These are phyloP conservation scores for Magnusiomyces tetraspermus DNA, from an alignment of 1,139 yeast genomes.

Conservation along the genomic window DNA sequence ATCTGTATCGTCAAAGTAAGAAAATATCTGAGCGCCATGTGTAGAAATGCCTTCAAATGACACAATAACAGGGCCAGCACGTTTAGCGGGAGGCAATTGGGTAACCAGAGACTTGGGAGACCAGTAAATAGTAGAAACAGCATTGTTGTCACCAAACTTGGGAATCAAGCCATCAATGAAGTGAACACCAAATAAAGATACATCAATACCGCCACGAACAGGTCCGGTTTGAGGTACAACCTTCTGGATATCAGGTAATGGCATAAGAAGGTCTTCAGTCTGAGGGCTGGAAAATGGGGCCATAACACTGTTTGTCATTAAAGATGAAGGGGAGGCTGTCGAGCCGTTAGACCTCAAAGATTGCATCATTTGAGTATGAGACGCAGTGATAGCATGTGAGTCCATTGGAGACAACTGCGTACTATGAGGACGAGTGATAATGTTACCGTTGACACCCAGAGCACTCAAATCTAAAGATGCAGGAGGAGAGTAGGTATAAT, in stretches of 20 bases:
- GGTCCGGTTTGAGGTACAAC: constrained; percentile 92
- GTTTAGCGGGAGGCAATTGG: constrained; percentile 75
- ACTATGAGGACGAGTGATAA: neutral
- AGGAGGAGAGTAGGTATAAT: neutral
- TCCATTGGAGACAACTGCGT: neutral
- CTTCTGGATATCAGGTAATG: constrained; percentile 56
- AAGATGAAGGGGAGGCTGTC: neutral
- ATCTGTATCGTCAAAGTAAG: constrained; percentile 85
- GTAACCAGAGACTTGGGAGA: constrained; percentile 83
- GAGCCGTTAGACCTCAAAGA: neutral
- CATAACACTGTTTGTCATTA: neutral
- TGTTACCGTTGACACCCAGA: neutral
- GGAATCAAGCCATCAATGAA: constrained; percentile 73
- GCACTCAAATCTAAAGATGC: neutral
- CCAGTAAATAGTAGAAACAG: constrained; percentile 88
- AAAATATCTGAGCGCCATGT: constrained; percentile 49
- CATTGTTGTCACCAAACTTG: constrained; percentile 72
- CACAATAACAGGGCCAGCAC: constrained; percentile 81
- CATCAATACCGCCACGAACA: constrained; percentile 85
- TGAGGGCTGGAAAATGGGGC: constrained; percentile 1
- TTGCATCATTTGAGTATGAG: neutral
- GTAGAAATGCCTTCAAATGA: constrained; percentile 45
- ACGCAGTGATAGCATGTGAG: neutral
- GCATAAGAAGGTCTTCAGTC: neutral
- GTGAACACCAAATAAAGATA: constrained; percentile 73